phyloP scores from a whole-genome alignment of 179 eudicot species.

The Beta corolliflora region DNA sequence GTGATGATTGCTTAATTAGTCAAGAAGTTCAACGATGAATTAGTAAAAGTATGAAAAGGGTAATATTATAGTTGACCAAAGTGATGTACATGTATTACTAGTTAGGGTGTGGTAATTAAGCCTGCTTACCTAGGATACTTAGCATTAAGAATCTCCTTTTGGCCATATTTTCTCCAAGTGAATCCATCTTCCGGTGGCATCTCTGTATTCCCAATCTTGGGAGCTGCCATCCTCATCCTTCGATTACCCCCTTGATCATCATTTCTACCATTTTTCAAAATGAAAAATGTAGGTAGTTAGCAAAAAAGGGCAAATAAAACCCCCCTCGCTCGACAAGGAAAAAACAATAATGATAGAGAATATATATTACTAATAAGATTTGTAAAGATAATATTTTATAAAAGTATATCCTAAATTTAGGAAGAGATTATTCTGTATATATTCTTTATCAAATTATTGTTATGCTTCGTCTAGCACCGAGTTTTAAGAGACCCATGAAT shows the following conservation, averaged over 20 bases:
- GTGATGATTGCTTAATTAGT: not conserved
- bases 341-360: too few relatives aligned
- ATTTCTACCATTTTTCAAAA: slow-evolving; percentile 35
- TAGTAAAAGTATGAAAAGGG: not conserved
- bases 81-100: too few relatives aligned
- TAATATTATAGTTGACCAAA: too few relatives aligned
- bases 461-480: too few relatives aligned
- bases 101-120: too few relatives aligned
- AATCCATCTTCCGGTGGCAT: slow-evolving; percentile 87
- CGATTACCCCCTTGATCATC: slow-evolving; percentile 37
- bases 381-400: too few relatives aligned
- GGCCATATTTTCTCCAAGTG: slow-evolving; percentile 96
- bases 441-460: too few relatives aligned
- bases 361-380: too few relatives aligned
- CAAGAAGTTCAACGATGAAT: slow-evolving; percentile 2
- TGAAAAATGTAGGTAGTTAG: not conserved
- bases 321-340: too few relatives aligned
- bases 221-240: slow-evolving; percentile 52
- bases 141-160: slow-evolving; percentile 75
- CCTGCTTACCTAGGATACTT: slow-evolving; percentile 64
- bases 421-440: too few relatives aligned
- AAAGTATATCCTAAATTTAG: too few relatives aligned
- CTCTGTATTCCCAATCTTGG: slow-evolving; percentile 68
- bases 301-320: not conserved
- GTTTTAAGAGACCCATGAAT: too few relatives aligned